A percentile compares a stretch with the other conserved stretches of the same genome.
Conservation (phyloP, 306 rosid genomes). For the Quercus wislizeni region DNA sequence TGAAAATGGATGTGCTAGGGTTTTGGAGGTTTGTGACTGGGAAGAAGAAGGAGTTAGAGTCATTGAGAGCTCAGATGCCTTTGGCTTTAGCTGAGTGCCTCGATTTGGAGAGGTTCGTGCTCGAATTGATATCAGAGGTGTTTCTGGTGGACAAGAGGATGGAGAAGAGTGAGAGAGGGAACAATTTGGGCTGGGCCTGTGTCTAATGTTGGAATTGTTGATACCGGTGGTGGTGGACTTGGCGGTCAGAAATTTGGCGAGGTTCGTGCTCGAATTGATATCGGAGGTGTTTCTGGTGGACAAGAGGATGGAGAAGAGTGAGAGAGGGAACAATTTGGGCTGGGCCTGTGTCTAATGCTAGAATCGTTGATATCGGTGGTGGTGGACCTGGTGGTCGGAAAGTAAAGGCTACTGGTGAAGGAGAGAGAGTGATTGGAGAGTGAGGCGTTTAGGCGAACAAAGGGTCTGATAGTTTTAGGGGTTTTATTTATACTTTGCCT, state of each 20-base stretch:
- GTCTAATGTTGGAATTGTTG: conserved; percentile 85
- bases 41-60: conserved; percentile 87
- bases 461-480: too few relatives aligned
- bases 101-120: conserved; percentile 81
- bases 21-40: conserved; percentile 72
- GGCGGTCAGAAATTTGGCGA: conserved; percentile 66
- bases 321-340: conserved; percentile 64
- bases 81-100: conserved; percentile 63
- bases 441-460: too few relatives aligned
- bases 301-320: conserved; percentile 60
- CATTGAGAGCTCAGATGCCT: conserved; percentile 65
- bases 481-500: too few relatives aligned
- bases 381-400: conserved; percentile 78
- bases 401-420: conserved; percentile 72
- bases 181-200: conserved; percentile 93
- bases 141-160: conserved; percentile 80
- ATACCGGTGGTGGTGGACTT: conserved; percentile 83
- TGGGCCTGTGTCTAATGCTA: conserved; percentile 95
- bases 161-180: conserved; percentile 49
- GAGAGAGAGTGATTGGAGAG: too few relatives aligned
- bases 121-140: conserved; percentile 85
- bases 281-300: conserved; percentile 91
- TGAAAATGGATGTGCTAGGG: conserved; percentile 66
- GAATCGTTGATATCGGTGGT: conserved; percentile 78
- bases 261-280: conserved; percentile 75